A percentile compares a stretch with the other conserved stretches of the same genome.
phyloP scores from a whole-genome alignment of 352 stramenopile species.

The Phytophthora megakarya region DNA sequence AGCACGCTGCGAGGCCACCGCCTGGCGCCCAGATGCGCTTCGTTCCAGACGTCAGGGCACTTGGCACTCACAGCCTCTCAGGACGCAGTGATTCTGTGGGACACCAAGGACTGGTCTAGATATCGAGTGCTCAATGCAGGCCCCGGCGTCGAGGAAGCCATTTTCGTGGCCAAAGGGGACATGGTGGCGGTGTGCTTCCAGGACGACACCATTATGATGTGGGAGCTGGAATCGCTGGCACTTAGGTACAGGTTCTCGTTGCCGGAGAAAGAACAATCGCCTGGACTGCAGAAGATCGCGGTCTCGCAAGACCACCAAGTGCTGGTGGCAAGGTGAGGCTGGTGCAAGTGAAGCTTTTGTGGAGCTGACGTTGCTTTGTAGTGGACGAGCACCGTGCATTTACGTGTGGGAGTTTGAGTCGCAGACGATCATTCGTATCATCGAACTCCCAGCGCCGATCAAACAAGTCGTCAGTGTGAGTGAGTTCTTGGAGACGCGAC shows the following conservation, averaged over 20 bases:
- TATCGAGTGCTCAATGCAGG: slow-evolving; percentile 82
- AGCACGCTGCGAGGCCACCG: slow-evolving; percentile 79
- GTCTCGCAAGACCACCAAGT: slow-evolving; percentile 81
- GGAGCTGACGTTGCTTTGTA: slow-evolving; percentile 26
- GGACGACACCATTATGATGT: slow-evolving; percentile 89
- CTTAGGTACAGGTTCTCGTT: slow-evolving; percentile 77
- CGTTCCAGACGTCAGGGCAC: slow-evolving; percentile 74
- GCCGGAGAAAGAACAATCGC: slow-evolving; percentile 63
- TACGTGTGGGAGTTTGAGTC: slow-evolving; percentile 88
- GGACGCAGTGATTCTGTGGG: slow-evolving; percentile 85
- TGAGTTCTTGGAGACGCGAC: neutral
- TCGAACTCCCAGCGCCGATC: slow-evolving; percentile 77
- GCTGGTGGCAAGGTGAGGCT: slow-evolving; percentile 75
- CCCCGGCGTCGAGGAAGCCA: slow-evolving; percentile 62
- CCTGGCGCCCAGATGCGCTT: slow-evolving; percentile 53
- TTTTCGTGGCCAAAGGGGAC: slow-evolving; percentile 62
- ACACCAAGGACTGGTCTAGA: slow-evolving; percentile 83
- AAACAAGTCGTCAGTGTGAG: slow-evolving; percentile 67
- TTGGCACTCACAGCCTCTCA: slow-evolving; percentile 78
- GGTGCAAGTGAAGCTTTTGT: neutral
- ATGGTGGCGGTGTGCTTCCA: slow-evolving; percentile 84
- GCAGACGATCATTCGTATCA: slow-evolving; percentile 86
- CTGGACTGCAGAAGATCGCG: slow-evolving; percentile 63
- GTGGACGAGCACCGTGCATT: slow-evolving; percentile 72
- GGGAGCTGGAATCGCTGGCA: slow-evolving; percentile 75